Percentiles rank a stretch among this genome's conserved stretches.
Evolutionary conservation across 208 protist species (phyloP).

Genomic region (Leishmania braziliensis): DNA sequence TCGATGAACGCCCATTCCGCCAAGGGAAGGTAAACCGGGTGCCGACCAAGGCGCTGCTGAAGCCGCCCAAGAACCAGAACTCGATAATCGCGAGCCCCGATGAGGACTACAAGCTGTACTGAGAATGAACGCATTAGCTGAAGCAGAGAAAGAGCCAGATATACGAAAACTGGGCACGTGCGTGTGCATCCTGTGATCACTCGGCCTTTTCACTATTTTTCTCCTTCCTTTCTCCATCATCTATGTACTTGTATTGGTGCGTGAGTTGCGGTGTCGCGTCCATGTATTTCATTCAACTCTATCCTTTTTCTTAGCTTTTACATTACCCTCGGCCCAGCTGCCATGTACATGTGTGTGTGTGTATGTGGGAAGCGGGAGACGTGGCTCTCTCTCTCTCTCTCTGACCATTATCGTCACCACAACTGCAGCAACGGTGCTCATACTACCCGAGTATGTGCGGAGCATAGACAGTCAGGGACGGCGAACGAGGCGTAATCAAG

Average conservation of each 20-base stretch:
- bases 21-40: conserved; percentile 46
- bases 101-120: conserved; percentile 32
- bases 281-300: background rate
- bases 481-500: background rate
- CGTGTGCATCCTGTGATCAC: background rate
- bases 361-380: background rate
- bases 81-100: conserved; percentile 43
- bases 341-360: background rate
- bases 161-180: background rate
- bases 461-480: background rate
- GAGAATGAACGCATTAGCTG: background rate
- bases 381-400: background rate
- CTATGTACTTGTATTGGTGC: background rate
- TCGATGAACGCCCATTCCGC: conserved; percentile 35
- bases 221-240: background rate
- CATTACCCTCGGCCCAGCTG: background rate
- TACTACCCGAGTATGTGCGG: background rate
- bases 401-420: background rate
- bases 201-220: background rate
- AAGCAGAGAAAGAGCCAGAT: background rate
- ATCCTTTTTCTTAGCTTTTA: background rate
- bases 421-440: background rate
- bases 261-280: background rate
- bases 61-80: conserved; percentile 41
- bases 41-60: conserved; percentile 48